Evolutionary conservation across 176 grass and related monocot genomes (phyloP).

Genomic region (Carex pumila): DNA sequence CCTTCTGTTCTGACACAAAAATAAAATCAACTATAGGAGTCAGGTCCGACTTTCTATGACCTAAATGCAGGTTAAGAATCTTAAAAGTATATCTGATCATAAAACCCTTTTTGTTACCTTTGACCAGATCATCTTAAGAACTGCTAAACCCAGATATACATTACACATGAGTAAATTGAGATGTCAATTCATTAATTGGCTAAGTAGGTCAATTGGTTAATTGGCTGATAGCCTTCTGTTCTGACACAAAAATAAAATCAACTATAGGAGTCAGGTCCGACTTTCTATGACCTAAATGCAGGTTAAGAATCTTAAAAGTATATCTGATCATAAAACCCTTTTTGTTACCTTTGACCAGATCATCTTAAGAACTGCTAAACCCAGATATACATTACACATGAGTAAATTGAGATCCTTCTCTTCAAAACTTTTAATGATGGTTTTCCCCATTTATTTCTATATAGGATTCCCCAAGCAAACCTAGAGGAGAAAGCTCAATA

Average conservation of each 20-base stretch:
- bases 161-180: no score
- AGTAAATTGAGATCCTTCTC: neutral
- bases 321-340: neutral
- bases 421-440: neutral
- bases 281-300: neutral
- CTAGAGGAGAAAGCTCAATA: constrained; percentile 64
- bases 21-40: neutral
- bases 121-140: no score
- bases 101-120: neutral
- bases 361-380: no score
- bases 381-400: no score
- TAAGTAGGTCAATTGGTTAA: no score
- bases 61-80: neutral
- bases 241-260: neutral
- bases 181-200: no score
- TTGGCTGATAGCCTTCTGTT: no score
- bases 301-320: neutral
- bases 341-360: neutral
- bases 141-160: no score
- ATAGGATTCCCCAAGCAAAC: constrained; percentile 69
- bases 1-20: no score
- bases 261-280: neutral
- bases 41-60: neutral
- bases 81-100: neutral
- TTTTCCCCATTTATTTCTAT: constrained; percentile 23